Percentiles rank a stretch among this genome's conserved stretches.
Evolutionary conservation across 108 stramenopile species (phyloP).

Genomic region (Nannochloropsis oceanica): DNA sequence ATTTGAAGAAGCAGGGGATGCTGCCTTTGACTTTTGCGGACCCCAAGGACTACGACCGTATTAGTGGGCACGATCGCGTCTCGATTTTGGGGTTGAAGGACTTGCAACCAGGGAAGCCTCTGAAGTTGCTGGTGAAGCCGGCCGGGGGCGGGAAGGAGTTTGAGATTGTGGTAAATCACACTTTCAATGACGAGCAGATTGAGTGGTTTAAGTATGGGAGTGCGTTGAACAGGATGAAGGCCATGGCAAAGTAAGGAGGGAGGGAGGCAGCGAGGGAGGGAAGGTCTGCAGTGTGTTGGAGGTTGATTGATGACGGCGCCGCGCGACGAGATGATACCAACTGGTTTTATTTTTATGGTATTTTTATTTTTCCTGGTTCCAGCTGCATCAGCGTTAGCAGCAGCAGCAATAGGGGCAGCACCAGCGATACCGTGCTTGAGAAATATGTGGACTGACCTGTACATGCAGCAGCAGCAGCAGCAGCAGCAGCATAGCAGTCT

Average conservation of each 20-base stretch:
- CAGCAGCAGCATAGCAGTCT: no score
- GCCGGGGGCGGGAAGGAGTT: not conserved
- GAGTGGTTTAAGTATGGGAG: conserved; percentile 44
- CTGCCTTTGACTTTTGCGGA: conserved; percentile 37
- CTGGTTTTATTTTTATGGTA: no score
- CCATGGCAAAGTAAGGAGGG: not conserved
- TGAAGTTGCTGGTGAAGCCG: conserved; percentile 20
- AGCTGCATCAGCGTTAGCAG: no score
- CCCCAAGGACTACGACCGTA: conserved; percentile 42
- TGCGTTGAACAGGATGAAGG: conserved; percentile 40
- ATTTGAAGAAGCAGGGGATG: conserved; percentile 46
- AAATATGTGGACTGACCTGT: no score
- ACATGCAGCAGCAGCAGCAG: no score
- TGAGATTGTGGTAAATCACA: conserved; percentile 34
- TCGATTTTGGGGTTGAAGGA: conserved; percentile 29
- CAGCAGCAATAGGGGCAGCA: no score
- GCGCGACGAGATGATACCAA: no score
- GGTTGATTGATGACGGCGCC: no score
- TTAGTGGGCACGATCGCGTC: conserved; percentile 23
- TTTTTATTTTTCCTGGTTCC: no score
- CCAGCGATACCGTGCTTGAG: no score
- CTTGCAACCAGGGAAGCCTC: conserved; percentile 31
- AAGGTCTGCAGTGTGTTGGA: not conserved
- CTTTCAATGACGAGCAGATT: conserved; percentile 41
- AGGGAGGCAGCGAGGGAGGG: not conserved